Base-by-base conservation (phyloP, 176 grass and related monocot species). In the Raddia distichophylla region DNA sequence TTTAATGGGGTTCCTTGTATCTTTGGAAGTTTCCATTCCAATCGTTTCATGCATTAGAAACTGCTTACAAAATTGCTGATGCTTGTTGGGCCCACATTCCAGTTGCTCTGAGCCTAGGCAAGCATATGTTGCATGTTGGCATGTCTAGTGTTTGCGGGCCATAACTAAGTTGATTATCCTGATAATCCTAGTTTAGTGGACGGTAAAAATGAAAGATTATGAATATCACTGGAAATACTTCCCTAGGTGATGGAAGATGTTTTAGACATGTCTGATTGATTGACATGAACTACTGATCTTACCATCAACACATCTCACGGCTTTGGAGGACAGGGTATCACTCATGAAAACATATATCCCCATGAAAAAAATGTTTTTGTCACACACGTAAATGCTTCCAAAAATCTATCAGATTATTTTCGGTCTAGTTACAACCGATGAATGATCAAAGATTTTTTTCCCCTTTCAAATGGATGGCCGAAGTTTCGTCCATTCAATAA, bases 11-110 rank as follows among this genome's bases (percentile, higher is more conserved):
- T 62, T 53, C 15, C 22, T 5, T 52, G 0, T 27, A 14, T 18
- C 15, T 11, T 15, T 22, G 20, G 68, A 65, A 65, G 68, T 62
- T 86, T 89, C 82, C 47, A 48, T 55, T 60, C 7, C 17, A 67
- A 63, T 71, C 22, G 57, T 10, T 8, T 3, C 3, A 15, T 12
- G 17, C 19, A 63, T 10, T 10, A 10, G 15, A 10, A 51, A 11
- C 44, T 5, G 42, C 32, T 16, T 4, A 5, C 6, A 8, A 44
- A 27, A 49, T 61, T 37, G 10, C 14, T 54, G 54, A 44, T 10
- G 5, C 1, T 69, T 53, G n/a, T 5, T 54, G 5, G 34, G 11
- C 16, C 51, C 55, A 67, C 64, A 10, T 69, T 75, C 1, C 63
- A 63, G 9, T 48, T 22, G 1, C 1, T 79, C 44, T 5, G 16